Evolutionary conservation across 306 rosid genomes (phyloP), one percentile per base, ranked within the genome.

Genomic region (Phaseolus lunatus): DNA sequence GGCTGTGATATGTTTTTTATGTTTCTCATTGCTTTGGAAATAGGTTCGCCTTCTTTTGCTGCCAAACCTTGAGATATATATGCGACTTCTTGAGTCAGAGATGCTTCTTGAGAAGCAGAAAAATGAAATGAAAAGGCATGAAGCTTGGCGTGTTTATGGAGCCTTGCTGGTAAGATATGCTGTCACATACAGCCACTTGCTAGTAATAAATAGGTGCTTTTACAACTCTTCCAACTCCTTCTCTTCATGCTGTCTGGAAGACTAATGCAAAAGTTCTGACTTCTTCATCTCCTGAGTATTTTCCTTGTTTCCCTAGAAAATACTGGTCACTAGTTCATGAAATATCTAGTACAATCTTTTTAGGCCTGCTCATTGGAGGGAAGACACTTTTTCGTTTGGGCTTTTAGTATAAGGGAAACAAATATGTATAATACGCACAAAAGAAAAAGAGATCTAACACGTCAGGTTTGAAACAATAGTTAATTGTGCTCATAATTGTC

Each of bases 81-180:
- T 92, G 67, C 84, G 50, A 75, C 93, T 92, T 82, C 95, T 92
- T 81, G 97, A 92, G 87, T 93, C 91, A 72, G 93, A 92, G 86
- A 81, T 92, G 88, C 87, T 86, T 82, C 90, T 85, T 24, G 91
- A 88, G 87, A 88, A 82, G 83, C 90, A 92, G 87, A 92, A 84
- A 88, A 88, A 92, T 81, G 97, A 85, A 79, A 79, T 92, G 82
- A 92, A 89, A 90, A 86, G 95, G 86, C 89, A 89, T 75, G 95
- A 89, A 85, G 97, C 93, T 47, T 89, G 97, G 97, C 95, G 89
- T 76, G 97, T 92, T 73, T 89, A 88, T 59, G 93, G 93, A 82
- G 91, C 90, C 73, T 73, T 92, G 87, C 87, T 92, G 91, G 97
- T 92, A 86, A 84, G 85, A 76, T 52, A 52, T 52, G 52, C 59